phyloP scores from a whole-genome alignment of 2,329 filamentous ascomycete genomes.

The Colletotrichum phormii region DNA sequence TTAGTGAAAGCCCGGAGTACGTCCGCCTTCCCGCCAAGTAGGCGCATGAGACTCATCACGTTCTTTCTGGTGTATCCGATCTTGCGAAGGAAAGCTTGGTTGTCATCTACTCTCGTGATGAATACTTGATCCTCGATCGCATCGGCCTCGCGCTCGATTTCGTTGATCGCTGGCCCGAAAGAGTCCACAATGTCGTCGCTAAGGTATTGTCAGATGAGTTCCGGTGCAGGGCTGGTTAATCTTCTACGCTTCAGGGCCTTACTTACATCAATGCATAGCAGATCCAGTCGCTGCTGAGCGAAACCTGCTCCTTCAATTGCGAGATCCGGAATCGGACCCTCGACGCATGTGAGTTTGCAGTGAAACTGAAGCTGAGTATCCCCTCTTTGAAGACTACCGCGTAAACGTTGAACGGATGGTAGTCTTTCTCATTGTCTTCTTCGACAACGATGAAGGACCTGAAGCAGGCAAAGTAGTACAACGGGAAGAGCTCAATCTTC shows the following conservation, averaged over 20 bases:
- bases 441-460: conserved; percentile 86
- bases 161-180: conserved; percentile 89
- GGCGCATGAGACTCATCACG: conserved; percentile 90
- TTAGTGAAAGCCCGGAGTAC: conserved; percentile 98
- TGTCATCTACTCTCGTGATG: conserved; percentile 89
- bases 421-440: conserved; percentile 82
- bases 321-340: conserved; percentile 93
- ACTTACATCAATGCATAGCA: conserved; percentile 96
- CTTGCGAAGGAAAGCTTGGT: conserved; percentile 85
- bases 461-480: conserved; percentile 99
- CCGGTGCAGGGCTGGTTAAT: too few relatives aligned
- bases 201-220: neutral
- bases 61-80: conserved; percentile 94
- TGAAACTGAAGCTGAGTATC: conserved; percentile 93
- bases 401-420: conserved; percentile 96
- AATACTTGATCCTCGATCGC: conserved; percentile 96
- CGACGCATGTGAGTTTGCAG: conserved; percentile 84
- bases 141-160: conserved; percentile 89
- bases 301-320: conserved; percentile 92
- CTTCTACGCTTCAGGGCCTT: too few relatives aligned
- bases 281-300: conserved; percentile 96
- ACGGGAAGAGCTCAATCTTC: conserved; percentile 97
- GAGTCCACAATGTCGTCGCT: conserved; percentile 97
- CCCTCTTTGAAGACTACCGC: conserved; percentile 97
- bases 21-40: conserved; percentile 95